phyloP scores from a whole-genome alignment of 2,329 filamentous ascomycete genomes.

The Onygenales sp. region DNA sequence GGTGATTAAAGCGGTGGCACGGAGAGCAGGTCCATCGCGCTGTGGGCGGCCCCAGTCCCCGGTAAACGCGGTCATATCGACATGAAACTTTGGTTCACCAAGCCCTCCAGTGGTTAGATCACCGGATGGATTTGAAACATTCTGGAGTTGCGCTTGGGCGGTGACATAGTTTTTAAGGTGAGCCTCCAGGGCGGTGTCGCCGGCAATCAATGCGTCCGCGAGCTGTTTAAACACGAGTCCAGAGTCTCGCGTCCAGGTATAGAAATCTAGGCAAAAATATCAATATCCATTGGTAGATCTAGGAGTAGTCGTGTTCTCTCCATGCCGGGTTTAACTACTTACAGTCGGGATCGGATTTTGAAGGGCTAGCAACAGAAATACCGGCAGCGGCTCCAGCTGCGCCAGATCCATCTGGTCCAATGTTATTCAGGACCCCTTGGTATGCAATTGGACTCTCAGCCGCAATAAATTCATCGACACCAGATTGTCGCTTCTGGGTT shows the following conservation, averaged over 20 bases:
- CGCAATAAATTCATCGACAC: conserved; percentile 20
- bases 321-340: conserved; percentile 13
- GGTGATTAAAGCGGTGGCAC: conserved; percentile 61
- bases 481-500: not conserved
- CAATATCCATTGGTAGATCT: not conserved
- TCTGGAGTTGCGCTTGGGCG: conserved; percentile 58
- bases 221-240: conserved; percentile 61
- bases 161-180: conserved; percentile 59
- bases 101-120: conserved; percentile 43
- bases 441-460: conserved; percentile 40
- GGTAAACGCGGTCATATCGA: conserved; percentile 53
- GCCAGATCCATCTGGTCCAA: conserved; percentile 42
- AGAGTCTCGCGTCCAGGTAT: conserved; percentile 69
- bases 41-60: conserved; percentile 67
- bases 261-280: conserved; percentile 50
- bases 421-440: conserved; percentile 45
- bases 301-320: no score
- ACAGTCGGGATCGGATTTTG: conserved; percentile 46
- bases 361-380: conserved; percentile 47
- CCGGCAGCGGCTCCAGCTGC: conserved; percentile 41
- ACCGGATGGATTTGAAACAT: conserved; percentile 60
- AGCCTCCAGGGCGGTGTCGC: conserved; percentile 48
- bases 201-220: conserved; percentile 56
- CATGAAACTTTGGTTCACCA: conserved; percentile 65
- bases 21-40: conserved; percentile 66